Conservation (phyloP, 106 monocot species). For the Dioscorea zingiberensis region DNA sequence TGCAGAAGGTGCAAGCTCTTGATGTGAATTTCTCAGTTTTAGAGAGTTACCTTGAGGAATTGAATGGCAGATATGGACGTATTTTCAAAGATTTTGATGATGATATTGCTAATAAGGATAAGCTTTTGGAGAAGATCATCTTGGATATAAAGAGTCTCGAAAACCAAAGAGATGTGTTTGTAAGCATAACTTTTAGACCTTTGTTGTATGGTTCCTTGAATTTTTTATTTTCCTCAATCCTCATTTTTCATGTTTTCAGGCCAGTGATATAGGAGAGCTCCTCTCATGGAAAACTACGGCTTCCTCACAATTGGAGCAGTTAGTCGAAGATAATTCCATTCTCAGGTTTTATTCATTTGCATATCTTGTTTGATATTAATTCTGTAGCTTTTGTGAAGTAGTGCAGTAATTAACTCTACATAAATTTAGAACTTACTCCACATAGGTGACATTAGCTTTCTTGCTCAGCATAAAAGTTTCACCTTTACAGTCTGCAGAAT, state of each 20-base stretch:
- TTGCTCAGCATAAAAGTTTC: too few relatives aligned
- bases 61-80: conserved; percentile 68
- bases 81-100: conserved; percentile 80
- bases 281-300: conserved; percentile 47
- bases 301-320: conserved; percentile 44
- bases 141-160: conserved; percentile 52
- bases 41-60: conserved; percentile 72
- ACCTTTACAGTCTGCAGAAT: too few relatives aligned
- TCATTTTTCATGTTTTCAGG: conserved; percentile 31
- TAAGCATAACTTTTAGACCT: conserved; percentile 22
- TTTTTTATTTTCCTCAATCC: not conserved
- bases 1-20: conserved; percentile 81
- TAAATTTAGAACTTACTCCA: too few relatives aligned
- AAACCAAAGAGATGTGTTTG: conserved; percentile 37
- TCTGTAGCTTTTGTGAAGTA: not conserved
- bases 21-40: conserved; percentile 79
- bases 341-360: conserved; percentile 50
- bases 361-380: not conserved
- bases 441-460: too few relatives aligned
- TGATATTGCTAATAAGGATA: conserved; percentile 53
- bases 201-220: not conserved
- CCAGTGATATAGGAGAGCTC: conserved; percentile 48
- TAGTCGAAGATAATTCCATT: conserved; percentile 40
- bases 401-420: too few relatives aligned
- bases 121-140: conserved; percentile 41